Percentiles rank a stretch among this genome's conserved stretches.
Evolutionary conservation across 2,329 filamentous ascomycete genomes (phyloP).

Genomic region (Fusarium irregulare): DNA sequence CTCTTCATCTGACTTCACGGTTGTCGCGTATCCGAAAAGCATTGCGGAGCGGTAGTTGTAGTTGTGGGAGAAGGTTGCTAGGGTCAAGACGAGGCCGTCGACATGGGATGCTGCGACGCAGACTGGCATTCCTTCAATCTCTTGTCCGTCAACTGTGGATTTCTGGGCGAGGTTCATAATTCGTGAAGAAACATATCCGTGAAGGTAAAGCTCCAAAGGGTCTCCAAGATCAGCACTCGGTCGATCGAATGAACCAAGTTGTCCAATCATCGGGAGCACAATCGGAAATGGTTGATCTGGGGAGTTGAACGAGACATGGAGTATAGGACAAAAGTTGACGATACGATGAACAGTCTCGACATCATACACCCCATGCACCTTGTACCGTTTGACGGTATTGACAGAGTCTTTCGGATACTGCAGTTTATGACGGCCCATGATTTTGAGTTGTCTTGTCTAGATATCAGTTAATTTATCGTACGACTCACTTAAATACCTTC

Average conservation of each 20-base stretch:
- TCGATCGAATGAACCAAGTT: conserved; percentile 77
- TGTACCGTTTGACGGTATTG: conserved; percentile 76
- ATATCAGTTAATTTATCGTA: neutral
- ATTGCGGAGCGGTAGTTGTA: conserved; percentile 89
- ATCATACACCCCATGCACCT: conserved; percentile 75
- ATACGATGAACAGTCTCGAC: conserved; percentile 78
- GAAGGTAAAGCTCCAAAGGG: conserved; percentile 80
- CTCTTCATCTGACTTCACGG: conserved; percentile 75
- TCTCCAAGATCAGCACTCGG: conserved; percentile 72
- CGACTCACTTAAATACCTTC: conserved; percentile 6
- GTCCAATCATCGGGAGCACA: conserved; percentile 86
- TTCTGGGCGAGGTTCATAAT: conserved; percentile 72
- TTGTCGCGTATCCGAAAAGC: conserved; percentile 77
- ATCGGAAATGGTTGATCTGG: conserved; percentile 76
- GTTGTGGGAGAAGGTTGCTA: conserved; percentile 83
- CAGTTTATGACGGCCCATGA: conserved; percentile 56
- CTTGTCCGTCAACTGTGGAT: neutral
- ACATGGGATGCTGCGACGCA: conserved; percentile 79
- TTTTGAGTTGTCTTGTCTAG: neutral
- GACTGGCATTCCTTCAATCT: conserved; percentile 70
- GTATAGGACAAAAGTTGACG: conserved; percentile 78
- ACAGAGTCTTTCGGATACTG: conserved; percentile 72
- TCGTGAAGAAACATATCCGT: conserved; percentile 84
- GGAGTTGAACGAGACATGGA: conserved; percentile 82
- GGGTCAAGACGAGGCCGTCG: conserved; percentile 81